A percentile compares a stretch with the other conserved stretches of the same genome.
Evolutionary conservation across 345 rosid genomes (phyloP).

Genomic region (Citrus cavaleriei): DNA sequence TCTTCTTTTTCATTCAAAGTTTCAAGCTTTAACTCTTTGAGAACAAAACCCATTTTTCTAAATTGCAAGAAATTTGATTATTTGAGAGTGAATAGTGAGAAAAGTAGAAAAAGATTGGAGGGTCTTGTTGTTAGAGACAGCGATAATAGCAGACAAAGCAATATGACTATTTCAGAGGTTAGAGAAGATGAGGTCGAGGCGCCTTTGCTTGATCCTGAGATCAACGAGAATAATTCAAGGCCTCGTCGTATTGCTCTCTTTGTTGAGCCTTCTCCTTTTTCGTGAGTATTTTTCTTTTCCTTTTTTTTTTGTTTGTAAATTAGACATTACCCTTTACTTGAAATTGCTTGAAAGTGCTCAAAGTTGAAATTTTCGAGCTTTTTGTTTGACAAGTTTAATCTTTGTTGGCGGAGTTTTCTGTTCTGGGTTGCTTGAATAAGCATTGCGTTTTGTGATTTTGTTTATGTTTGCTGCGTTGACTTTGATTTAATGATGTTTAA

Average conservation of each 20-base stretch:
- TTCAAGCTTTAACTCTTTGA: slow-evolving; percentile 16
- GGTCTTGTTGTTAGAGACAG: slow-evolving; percentile 23
- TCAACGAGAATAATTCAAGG: slow-evolving; percentile 37
- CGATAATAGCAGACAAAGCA: neutral
- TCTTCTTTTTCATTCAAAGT: slow-evolving; percentile 16
- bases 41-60: slow-evolving; percentile 31
- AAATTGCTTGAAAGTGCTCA: neutral
- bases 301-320: neutral
- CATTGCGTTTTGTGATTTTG: slow-evolving; percentile 3
- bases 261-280: slow-evolving; percentile 96
- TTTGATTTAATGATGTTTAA: neutral
- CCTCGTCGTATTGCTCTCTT: slow-evolving; percentile 93
- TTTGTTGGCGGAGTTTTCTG: neutral
- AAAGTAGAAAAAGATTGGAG: slow-evolving; percentile 1
- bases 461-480: slow-evolving; percentile 6
- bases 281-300: slow-evolving; percentile 48
- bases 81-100: slow-evolving; percentile 1
- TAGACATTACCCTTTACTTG: neutral
- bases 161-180: slow-evolving; percentile 54
- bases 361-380: neutral
- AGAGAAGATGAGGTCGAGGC: slow-evolving; percentile 39
- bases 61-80: slow-evolving; percentile 9
- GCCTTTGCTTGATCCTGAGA: slow-evolving; percentile 39
- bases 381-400: neutral
- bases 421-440: neutral